Evolutionary conservation across 768 basidiomycete species (phyloP).

Genomic region (Fibroporia radiculosa): DNA sequence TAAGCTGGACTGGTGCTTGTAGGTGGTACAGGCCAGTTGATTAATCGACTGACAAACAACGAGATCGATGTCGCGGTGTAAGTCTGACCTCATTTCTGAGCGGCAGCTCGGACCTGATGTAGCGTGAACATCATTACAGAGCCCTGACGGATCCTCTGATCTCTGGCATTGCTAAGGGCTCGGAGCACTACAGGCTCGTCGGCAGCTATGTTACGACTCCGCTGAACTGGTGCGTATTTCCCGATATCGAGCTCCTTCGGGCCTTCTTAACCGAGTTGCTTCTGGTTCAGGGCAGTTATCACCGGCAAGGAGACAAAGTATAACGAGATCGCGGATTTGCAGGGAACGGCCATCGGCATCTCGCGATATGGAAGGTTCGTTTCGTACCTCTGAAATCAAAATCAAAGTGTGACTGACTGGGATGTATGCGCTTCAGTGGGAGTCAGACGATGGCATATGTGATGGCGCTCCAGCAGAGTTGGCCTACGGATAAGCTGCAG

Average conservation of each 20-base stretch:
- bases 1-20: too few relatives aligned
- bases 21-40: slow-evolving; percentile 86
- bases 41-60: slow-evolving; percentile 62
- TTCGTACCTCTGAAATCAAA: background rate
- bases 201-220: slow-evolving; percentile 89
- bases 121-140: slow-evolving; percentile 28
- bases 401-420: background rate
- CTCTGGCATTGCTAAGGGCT: slow-evolving; percentile 88
- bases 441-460: slow-evolving; percentile 95
- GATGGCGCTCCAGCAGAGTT: slow-evolving; percentile 84
- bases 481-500: slow-evolving; percentile 54
- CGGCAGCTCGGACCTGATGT: background rate
- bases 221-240: slow-evolving; percentile 61
- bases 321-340: slow-evolving; percentile 63
- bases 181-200: slow-evolving; percentile 80
- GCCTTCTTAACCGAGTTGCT: background rate
- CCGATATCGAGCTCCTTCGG: background rate
- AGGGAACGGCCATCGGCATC: slow-evolving; percentile 81
- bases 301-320: slow-evolving; percentile 72
- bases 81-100: slow-evolving; percentile 11
- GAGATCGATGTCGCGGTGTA: slow-evolving; percentile 83
- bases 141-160: slow-evolving; percentile 89
- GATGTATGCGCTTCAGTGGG: slow-evolving; percentile 36
- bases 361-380: slow-evolving; percentile 76
- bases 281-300: slow-evolving; percentile 72